These are phyloP conservation scores for Musa beccarii DNA, from an alignment of 176 grass and related monocot species.

Conservation along the genomic window DNA sequence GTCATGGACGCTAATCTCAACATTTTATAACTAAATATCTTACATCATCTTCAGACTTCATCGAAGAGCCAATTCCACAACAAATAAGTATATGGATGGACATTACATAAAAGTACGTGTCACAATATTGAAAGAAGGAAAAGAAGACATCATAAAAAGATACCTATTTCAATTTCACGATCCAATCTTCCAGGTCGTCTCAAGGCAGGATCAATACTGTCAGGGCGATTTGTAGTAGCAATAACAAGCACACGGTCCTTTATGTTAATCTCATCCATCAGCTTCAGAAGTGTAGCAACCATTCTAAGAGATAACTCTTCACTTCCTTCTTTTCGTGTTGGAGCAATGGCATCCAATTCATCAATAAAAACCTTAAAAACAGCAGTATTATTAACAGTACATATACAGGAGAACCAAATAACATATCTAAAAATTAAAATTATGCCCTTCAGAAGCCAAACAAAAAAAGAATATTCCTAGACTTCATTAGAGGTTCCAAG, in stretches of 20 bases:
- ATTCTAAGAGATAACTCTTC: conserved; percentile 88
- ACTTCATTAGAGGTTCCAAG: no score
- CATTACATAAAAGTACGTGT: not conserved
- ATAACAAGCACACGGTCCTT: conserved; percentile 73
- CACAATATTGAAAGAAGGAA: conserved; percentile 1
- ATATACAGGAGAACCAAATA: not conserved
- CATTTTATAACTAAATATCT: no score
- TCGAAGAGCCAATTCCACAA: not conserved
- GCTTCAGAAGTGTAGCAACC: conserved; percentile 69
- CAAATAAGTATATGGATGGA: not conserved
- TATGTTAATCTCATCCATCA: conserved; percentile 80
- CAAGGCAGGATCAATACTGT: conserved; percentile 79
- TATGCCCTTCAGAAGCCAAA: not conserved
- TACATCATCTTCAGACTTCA: not conserved
- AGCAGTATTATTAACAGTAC: not conserved
- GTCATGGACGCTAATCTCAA: no score
- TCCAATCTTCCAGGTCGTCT: conserved; percentile 70
- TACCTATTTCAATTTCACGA: conserved; percentile 95
- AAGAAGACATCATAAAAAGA: conserved; percentile 5
- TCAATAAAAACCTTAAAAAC: conserved; percentile 80
- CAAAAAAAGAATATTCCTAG: no score
- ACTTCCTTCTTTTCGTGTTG: conserved; percentile 65
- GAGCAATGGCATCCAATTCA: conserved; percentile 97
- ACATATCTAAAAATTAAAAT: not conserved
- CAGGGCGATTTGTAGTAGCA: conserved; percentile 77